A percentile compares a stretch with the other conserved stretches of the same genome.
Conservation (phyloP, 1,284 basidiomycete genomes). For the Pyrrhoderma noxium region DNA sequence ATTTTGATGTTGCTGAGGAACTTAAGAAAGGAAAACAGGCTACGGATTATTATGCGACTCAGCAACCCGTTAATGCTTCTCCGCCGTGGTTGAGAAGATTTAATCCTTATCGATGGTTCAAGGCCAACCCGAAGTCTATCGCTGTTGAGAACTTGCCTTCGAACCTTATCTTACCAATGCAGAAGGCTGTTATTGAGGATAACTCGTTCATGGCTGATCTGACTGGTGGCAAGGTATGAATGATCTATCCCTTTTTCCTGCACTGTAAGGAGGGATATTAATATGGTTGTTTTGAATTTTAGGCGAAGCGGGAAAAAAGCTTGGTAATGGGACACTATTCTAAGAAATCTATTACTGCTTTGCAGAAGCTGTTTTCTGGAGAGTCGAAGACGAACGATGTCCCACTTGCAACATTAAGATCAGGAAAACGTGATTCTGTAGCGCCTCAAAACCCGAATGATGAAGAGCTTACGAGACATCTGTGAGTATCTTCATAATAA, state of each 20-base stretch:
- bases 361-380: conserved; percentile 65
- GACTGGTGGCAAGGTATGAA: conserved; percentile 11
- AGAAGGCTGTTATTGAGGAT: conserved; percentile 66
- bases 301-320: conserved; percentile 29
- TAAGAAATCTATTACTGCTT: conserved; percentile 47
- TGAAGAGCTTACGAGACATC: conserved; percentile 62
- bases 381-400: conserved; percentile 50
- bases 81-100: conserved; percentile 68
- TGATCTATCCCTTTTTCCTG: too few species aligned
- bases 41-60: conserved; percentile 54
- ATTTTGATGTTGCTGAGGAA: conserved; percentile 91
- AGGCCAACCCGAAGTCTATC: conserved; percentile 65
- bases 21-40: conserved; percentile 82
- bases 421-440: conserved; percentile 38
- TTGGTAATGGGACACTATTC: conserved; percentile 37
- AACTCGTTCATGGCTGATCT: conserved; percentile 30
- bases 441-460: conserved; percentile 37
- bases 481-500: conserved; percentile 39
- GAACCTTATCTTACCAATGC: conserved; percentile 68
- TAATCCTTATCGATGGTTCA: conserved; percentile 86
- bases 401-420: conserved; percentile 50
- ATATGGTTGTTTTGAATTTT: neutral
- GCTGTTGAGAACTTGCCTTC: conserved; percentile 66
- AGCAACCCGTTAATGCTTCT: conserved; percentile 44
- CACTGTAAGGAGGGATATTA: too few species aligned